Percentiles rank a stretch among this genome's conserved stretches.
phyloP scores from a whole-genome alignment of 179 eudicot species.

The Gypsophila paniculata region DNA sequence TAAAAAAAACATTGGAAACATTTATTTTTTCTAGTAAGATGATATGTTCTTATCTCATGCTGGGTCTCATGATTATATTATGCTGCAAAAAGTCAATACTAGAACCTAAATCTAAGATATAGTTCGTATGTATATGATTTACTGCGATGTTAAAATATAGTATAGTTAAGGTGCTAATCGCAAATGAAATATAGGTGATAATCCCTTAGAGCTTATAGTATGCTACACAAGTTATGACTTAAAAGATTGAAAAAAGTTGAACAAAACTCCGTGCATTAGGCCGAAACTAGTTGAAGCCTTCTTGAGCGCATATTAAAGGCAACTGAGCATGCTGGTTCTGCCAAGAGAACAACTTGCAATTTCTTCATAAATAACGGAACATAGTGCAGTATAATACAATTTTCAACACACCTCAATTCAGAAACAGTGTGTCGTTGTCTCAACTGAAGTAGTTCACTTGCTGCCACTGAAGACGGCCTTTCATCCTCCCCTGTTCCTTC shows the following conservation, averaged over 20 bases:
- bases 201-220: too few relatives aligned
- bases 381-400: neutral
- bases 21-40: too few relatives aligned
- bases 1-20: too few relatives aligned
- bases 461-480: slow-evolving; percentile 77
- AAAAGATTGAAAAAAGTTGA: neutral
- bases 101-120: too few relatives aligned
- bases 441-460: slow-evolving; percentile 77
- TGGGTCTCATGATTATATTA: too few relatives aligned
- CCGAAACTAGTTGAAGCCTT: neutral
- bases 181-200: too few relatives aligned
- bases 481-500: slow-evolving; percentile 80
- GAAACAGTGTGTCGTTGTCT: slow-evolving; percentile 93
- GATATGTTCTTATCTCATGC: too few relatives aligned
- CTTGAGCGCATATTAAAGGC: neutral
- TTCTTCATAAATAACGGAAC: neutral
- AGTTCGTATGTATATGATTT: too few relatives aligned
- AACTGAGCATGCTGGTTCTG: neutral
- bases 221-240: neutral
- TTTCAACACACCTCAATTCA: slow-evolving; percentile 69
- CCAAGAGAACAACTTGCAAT: neutral
- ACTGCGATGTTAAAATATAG: neutral
- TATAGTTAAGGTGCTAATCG: neutral
- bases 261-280: too few relatives aligned
- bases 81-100: too few relatives aligned